Conservation (phyloP, 768 basidiomycete species). For the Mycena epipterygia region DNA sequence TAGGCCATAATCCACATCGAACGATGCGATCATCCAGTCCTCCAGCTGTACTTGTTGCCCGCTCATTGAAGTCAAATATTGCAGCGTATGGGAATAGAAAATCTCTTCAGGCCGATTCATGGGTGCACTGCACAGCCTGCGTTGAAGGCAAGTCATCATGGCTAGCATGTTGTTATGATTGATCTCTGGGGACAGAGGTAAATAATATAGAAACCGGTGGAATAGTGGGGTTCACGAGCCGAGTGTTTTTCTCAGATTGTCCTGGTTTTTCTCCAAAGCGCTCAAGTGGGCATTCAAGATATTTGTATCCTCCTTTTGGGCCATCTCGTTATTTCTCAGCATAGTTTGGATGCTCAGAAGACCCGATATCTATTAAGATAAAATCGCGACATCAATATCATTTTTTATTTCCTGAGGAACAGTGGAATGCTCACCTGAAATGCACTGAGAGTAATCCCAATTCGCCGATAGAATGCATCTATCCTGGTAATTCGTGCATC, state of each 20-base stretch:
- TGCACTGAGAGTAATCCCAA: background rate
- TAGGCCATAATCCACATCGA: slow-evolving; percentile 15
- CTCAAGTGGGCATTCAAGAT: background rate
- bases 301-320: background rate
- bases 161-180: slow-evolving; percentile 4
- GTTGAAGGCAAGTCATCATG: slow-evolving; percentile 9
- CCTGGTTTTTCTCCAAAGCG: background rate
- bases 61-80: slow-evolving; percentile 8
- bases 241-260: background rate
- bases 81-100: slow-evolving; percentile 14
- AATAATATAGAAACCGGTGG: background rate
- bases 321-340: background rate
- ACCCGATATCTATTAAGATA: background rate
- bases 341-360: slow-evolving; percentile 4
- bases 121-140: background rate
- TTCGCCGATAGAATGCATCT: slow-evolving; percentile 7
- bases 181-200: background rate
- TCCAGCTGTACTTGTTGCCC: slow-evolving; percentile 3
- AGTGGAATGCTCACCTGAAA: background rate
- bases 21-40: slow-evolving; percentile 26
- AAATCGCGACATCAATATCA: too few relatives aligned
- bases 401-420: background rate
- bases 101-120: background rate
- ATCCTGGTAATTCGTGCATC: background rate
- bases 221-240: background rate